These are phyloP conservation scores for Yamadazyma endophytica DNA, from an alignment of 805 yeast genomes.

Conservation along the genomic window DNA sequence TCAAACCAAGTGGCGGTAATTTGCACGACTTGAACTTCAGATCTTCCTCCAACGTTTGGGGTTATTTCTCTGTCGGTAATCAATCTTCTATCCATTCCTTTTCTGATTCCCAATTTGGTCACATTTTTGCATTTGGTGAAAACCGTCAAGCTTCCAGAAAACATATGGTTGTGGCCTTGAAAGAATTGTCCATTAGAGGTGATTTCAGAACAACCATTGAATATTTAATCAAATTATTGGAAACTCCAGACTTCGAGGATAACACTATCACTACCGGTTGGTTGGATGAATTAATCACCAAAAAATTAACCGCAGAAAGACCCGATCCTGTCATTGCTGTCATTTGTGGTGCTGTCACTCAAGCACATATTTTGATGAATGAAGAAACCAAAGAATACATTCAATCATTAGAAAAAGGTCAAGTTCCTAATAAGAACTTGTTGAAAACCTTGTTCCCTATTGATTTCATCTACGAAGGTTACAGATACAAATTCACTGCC, in stretches of 20 bases:
- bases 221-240: slow-evolving; percentile 88
- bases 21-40: slow-evolving; percentile 95
- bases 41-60: slow-evolving; percentile 98
- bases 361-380: slow-evolving; percentile 78
- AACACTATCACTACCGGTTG: slow-evolving; percentile 98
- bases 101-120: slow-evolving; percentile 98
- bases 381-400: slow-evolving; percentile 66
- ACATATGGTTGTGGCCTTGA: slow-evolving; percentile 98
- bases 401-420: slow-evolving; percentile 87
- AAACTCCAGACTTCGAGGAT: slow-evolving; percentile 94
- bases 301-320: slow-evolving; percentile 93
- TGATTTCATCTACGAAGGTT: slow-evolving; percentile 93
- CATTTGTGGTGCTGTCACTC: slow-evolving; percentile 96
- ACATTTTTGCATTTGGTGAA: slow-evolving; percentile 98
- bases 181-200: slow-evolving; percentile 95
- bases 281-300: slow-evolving; percentile 94
- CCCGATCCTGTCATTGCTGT: slow-evolving; percentile 91
- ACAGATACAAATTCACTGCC: slow-evolving; percentile 90
- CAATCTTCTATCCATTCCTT: slow-evolving; percentile 97
- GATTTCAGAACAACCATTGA: slow-evolving; percentile 98
- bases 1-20: slow-evolving; percentile 97
- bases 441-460: slow-evolving; percentile 87
- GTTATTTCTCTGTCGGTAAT: slow-evolving; percentile 95
- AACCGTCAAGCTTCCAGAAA: slow-evolving; percentile 96
- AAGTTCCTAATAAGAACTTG: slow-evolving; percentile 78